Evolutionary conservation across 257 asterid species (phyloP).

Genomic region (Nicotiana obtusifolia): DNA sequence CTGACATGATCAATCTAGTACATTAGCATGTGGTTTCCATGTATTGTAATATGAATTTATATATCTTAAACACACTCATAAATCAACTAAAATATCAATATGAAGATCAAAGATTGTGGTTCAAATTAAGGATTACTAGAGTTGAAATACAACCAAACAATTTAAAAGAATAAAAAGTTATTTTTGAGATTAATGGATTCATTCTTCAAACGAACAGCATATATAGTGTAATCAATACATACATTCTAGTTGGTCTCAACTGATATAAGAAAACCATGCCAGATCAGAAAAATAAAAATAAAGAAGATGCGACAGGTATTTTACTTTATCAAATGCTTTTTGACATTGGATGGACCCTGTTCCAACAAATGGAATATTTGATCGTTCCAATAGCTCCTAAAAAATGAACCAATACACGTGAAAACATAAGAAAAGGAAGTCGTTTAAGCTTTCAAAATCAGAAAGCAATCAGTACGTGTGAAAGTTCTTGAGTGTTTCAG

Average conservation of each 20-base stretch:
- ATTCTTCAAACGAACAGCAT: slow-evolving; percentile 4
- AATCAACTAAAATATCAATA: background rate
- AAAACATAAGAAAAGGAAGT: background rate
- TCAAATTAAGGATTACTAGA: background rate
- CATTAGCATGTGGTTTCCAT: background rate
- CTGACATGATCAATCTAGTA: background rate
- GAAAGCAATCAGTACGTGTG: slow-evolving; percentile 1
- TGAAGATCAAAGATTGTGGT: background rate
- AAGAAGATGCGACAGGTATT: slow-evolving; percentile 15
- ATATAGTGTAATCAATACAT: background rate
- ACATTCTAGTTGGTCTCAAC: slow-evolving; percentile 6
- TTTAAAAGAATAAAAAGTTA: background rate
- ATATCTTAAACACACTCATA: background rate
- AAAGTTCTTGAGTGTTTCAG: background rate
- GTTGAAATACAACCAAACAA: background rate
- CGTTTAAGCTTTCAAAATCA: background rate
- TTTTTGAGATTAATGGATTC: background rate
- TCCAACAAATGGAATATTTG: slow-evolving; percentile 71
- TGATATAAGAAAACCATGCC: background rate
- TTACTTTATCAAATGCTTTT: slow-evolving; percentile 80
- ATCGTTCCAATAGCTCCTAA: slow-evolving; percentile 67
- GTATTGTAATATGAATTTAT: background rate
- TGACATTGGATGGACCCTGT: slow-evolving; percentile 62
- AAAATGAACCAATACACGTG: background rate
- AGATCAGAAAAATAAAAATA: background rate